phyloP scores from a whole-genome alignment of 2,329 filamentous ascomycete genomes.

The Exophiala mesophila region DNA sequence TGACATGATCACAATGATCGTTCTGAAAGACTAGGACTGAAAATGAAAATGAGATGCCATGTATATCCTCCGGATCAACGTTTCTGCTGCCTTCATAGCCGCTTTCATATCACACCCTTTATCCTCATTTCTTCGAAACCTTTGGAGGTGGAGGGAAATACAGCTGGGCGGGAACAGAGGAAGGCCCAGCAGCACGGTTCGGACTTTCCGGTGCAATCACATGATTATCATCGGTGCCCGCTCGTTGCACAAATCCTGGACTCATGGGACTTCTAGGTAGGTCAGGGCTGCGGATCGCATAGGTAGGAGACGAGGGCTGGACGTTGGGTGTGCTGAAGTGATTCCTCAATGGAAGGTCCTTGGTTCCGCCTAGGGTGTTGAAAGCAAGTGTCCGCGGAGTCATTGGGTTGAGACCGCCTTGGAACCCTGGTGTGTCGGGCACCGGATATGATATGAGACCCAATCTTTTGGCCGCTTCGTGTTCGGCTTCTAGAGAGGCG shows the following conservation, averaged over 20 bases:
- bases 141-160: slow-evolving; percentile 23
- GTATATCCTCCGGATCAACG: too few relatives aligned
- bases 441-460: slow-evolving; percentile 29
- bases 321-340: slow-evolving; percentile 28
- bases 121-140: slow-evolving; percentile 18
- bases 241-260: slow-evolving; percentile 24
- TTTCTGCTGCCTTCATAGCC: too few relatives aligned
- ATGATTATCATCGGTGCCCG: slow-evolving; percentile 24
- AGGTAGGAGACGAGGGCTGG: slow-evolving; percentile 20
- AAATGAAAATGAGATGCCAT: too few relatives aligned
- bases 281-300: slow-evolving; percentile 23
- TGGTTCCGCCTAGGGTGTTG: slow-evolving; percentile 35
- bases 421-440: slow-evolving; percentile 30
- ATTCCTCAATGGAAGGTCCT: slow-evolving; percentile 40
- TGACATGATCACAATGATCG: too few relatives aligned
- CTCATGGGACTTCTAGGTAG: slow-evolving; percentile 23
- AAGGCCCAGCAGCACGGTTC: too few relatives aligned
- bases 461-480: slow-evolving; percentile 29
- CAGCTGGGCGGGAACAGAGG: slow-evolving; percentile 20
- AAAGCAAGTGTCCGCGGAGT: slow-evolving; percentile 42
- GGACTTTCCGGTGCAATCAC: too few relatives aligned
- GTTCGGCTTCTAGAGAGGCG: slow-evolving; percentile 30
- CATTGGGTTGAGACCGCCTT: slow-evolving; percentile 29
- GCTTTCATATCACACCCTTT: too few relatives aligned
- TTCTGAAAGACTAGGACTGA: too few relatives aligned